These are phyloP conservation scores for Carallia pectinifolia DNA, from an alignment of 345 rosid genomes.

Conservation along the genomic window DNA sequence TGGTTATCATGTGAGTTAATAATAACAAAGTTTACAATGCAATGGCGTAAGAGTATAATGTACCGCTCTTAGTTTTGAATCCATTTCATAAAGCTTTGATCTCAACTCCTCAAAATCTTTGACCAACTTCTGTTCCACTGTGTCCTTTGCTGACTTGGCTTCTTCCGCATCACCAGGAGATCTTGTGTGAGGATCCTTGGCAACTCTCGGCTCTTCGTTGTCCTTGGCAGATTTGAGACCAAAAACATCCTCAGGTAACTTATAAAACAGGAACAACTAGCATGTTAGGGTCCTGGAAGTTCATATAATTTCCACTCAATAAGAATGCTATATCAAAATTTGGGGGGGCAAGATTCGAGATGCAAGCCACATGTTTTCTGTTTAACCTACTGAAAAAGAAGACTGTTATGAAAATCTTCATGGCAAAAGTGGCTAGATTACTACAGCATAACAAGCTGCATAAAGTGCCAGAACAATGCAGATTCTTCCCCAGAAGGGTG, in stretches of 20 bases:
- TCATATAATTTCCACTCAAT: neutral
- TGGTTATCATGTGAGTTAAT: no score
- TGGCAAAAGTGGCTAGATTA: neutral
- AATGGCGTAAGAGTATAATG: neutral
- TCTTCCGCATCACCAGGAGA: conserved; percentile 16
- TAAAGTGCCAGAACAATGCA: neutral
- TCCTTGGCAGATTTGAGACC: conserved; percentile 14
- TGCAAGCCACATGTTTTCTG: neutral
- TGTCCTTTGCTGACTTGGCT: conserved; percentile 9
- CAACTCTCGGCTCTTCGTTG: conserved; percentile 10
- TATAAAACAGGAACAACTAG: conserved; percentile 5
- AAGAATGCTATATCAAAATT: neutral
- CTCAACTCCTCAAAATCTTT: conserved; percentile 39
- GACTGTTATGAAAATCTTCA: neutral
- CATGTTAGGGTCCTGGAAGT: conserved; percentile 1
- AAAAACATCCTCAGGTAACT: conserved; percentile 26
- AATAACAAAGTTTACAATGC: no score
- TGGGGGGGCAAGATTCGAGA: no score
- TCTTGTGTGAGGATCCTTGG: conserved; percentile 11
- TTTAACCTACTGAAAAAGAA: neutral
- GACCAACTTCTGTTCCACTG: conserved; percentile 14
- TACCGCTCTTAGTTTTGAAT: conserved; percentile 41
- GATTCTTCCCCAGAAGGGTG: neutral
- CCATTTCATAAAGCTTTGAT: conserved; percentile 31
- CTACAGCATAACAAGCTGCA: neutral